Evolutionary conservation across 2,329 filamentous ascomycete species (phyloP).

Genomic region (Fusarium caatingaense): DNA sequence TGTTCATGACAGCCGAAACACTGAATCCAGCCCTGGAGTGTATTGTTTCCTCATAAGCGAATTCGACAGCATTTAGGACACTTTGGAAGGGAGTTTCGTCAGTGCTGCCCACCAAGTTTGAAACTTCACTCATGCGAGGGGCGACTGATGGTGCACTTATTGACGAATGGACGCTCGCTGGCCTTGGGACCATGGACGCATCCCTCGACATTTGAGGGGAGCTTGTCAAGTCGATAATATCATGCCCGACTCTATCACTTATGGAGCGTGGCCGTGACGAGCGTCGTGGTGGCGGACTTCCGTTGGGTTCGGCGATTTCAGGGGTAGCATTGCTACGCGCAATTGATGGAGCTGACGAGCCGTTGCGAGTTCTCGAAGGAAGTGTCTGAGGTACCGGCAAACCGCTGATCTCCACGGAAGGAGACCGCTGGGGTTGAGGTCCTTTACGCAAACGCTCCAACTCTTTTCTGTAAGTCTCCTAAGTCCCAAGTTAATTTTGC

Average conservation of each 20-base stretch:
- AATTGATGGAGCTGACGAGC: constrained; percentile 27
- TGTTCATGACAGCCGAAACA: constrained; percentile 40
- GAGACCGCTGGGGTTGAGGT: constrained; percentile 27
- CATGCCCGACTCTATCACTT: constrained; percentile 12
- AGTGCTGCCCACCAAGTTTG: background rate
- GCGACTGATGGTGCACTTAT: constrained; percentile 7
- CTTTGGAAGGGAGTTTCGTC: constrained; percentile 45
- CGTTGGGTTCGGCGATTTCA: constrained; percentile 16
- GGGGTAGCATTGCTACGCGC: constrained; percentile 28
- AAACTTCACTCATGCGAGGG: constrained; percentile 1
- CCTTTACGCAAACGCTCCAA: constrained; percentile 39
- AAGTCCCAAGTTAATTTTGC: constrained; percentile 3
- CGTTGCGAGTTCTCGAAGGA: constrained; percentile 41
- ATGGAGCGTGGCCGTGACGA: constrained; percentile 35
- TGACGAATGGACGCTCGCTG: constrained; percentile 11
- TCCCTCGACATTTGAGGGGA: constrained; percentile 10
- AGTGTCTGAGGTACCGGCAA: constrained; percentile 13
- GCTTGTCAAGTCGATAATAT: background rate
- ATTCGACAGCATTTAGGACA: constrained; percentile 46
- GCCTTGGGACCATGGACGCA: constrained; percentile 2
- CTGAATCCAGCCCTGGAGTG: constrained; percentile 42
- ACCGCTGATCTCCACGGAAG: constrained; percentile 29
- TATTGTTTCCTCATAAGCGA: constrained; percentile 24
- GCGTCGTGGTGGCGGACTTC: constrained; percentile 21
- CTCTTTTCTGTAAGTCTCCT: constrained; percentile 46